phyloP scores from a whole-genome alignment of 257 asterid genomes.

The Petrea volubilis region DNA sequence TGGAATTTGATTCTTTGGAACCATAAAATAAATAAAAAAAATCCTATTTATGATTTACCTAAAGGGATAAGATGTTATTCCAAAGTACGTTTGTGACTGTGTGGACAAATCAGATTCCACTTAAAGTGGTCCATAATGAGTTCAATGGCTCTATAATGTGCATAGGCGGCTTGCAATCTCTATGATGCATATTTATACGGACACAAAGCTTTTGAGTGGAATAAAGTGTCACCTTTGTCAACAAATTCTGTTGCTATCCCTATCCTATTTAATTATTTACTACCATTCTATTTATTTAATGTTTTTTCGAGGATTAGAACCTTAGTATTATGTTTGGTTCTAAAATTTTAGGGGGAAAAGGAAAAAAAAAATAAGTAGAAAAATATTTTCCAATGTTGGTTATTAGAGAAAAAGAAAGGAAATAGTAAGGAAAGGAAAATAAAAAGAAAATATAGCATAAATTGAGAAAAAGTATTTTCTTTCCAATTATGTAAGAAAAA shows the following conservation, averaged over 20 bases:
- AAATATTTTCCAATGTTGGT: too few relatives aligned
- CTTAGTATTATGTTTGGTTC: too few relatives aligned
- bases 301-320: too few relatives aligned
- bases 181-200: not conserved
- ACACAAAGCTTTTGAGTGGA: not conserved
- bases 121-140: constrained; percentile 13
- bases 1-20: constrained; percentile 18
- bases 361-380: too few relatives aligned
- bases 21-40: too few relatives aligned
- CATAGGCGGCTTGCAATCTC: constrained; percentile 15
- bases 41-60: not conserved
- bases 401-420: too few relatives aligned
- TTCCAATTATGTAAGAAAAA: too few relatives aligned
- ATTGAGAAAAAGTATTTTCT: too few relatives aligned
- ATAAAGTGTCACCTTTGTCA: constrained; percentile 5
- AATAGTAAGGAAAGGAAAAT: too few relatives aligned
- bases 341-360: too few relatives aligned
- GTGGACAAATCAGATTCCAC: not conserved
- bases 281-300: not conserved
- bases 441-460: too few relatives aligned
- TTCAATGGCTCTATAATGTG: not conserved
- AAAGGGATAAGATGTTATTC: constrained; percentile 17
- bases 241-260: not conserved
- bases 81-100: constrained; percentile 19
- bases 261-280: not conserved